Percentiles rank a stretch among this genome's conserved stretches.
Evolutionary conservation across 169 alveolate genomes (phyloP).

Genomic region (Cryptosporidium sp.): DNA sequence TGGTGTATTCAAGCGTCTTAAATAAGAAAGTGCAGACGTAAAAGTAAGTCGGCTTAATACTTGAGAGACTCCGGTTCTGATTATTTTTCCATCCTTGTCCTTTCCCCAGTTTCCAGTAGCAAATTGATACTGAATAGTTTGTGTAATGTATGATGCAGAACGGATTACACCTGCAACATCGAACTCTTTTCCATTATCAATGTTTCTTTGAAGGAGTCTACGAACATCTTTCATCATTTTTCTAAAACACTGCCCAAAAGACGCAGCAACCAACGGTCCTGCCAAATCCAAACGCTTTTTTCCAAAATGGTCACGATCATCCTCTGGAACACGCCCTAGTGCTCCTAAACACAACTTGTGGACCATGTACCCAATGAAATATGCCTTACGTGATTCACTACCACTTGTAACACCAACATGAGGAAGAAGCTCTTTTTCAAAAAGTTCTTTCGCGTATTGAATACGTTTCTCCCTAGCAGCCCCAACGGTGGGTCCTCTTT

Average conservation of each 20-base stretch:
- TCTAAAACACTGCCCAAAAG: conserved; percentile 95
- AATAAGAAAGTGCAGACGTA: conserved; percentile 97
- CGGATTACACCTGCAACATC: conserved; percentile 92
- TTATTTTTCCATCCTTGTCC: conserved; percentile 95
- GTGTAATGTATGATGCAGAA: conserved; percentile 90
- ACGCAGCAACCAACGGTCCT: conserved; percentile 97
- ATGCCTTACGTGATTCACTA: conserved; percentile 95
- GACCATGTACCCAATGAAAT: conserved; percentile 99
- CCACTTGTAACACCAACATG: conserved; percentile 96
- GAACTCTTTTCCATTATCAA: conserved; percentile 90
- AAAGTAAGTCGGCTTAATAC: conserved; percentile 98
- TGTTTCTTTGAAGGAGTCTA: conserved; percentile 90
- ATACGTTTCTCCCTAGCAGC: conserved; percentile 92
- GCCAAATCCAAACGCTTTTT: conserved; percentile 99
- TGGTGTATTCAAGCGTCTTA: conserved; percentile 99
- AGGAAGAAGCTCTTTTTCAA: conserved; percentile 97
- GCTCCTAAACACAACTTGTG: conserved; percentile 95
- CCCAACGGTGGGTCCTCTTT: conserved; percentile 96
- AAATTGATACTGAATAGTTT: conserved; percentile 91
- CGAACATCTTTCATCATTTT: conserved; percentile 94
- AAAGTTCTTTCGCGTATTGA: conserved; percentile 94
- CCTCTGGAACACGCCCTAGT: conserved; percentile 97
- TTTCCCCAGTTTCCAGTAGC: conserved; percentile 99
- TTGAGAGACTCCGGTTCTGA: conserved; percentile 97
- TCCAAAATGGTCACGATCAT: conserved; percentile 99